Conservation (phyloP, 1,284 basidiomycete species). For the Pterulicium gracile region DNA sequence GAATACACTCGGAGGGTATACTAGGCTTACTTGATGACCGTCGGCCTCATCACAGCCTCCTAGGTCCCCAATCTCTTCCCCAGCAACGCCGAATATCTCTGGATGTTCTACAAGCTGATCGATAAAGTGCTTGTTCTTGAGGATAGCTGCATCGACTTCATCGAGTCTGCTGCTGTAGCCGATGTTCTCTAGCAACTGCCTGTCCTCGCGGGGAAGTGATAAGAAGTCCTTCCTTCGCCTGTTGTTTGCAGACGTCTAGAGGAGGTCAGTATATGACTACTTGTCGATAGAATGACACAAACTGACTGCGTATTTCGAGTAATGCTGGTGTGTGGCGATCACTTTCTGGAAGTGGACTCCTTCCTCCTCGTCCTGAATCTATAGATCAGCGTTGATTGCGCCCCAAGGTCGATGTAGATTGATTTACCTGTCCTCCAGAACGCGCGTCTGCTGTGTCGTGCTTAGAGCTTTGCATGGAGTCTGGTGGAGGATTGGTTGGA, state of each 20-base stretch:
- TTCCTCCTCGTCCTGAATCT: no score
- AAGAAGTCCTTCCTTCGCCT: conserved; percentile 64
- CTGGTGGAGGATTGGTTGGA: no score
- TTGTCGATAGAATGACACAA: not conserved
- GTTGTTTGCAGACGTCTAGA: conserved; percentile 39
- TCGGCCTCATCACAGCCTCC: conserved; percentile 4
- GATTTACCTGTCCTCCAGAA: no score
- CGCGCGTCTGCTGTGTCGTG: no score
- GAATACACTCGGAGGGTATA: not conserved
- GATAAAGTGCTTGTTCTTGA: conserved; percentile 60
- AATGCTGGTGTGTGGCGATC: conserved; percentile 54
- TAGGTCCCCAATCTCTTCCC: conserved; percentile 20
- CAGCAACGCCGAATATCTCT: conserved; percentile 51
- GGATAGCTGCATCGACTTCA: conserved; percentile 58
- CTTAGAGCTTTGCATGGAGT: no score
- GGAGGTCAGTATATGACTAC: not conserved
- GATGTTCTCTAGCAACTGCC: conserved; percentile 43
- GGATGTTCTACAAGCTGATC: conserved; percentile 55
- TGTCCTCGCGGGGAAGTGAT: conserved; percentile 48
- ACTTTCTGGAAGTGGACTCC: conserved; percentile 54
- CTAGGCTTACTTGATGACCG: conserved; percentile 2
- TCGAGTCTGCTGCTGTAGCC: conserved; percentile 62
- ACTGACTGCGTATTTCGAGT: conserved; percentile 52
- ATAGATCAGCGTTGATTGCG: no score
- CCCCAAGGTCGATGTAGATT: no score